Percentiles rank a stretch among this genome's conserved stretches.
Evolutionary conservation across 2,329 filamentous ascomycete genomes (phyloP).

Genomic region (Fusarium sp.): DNA sequence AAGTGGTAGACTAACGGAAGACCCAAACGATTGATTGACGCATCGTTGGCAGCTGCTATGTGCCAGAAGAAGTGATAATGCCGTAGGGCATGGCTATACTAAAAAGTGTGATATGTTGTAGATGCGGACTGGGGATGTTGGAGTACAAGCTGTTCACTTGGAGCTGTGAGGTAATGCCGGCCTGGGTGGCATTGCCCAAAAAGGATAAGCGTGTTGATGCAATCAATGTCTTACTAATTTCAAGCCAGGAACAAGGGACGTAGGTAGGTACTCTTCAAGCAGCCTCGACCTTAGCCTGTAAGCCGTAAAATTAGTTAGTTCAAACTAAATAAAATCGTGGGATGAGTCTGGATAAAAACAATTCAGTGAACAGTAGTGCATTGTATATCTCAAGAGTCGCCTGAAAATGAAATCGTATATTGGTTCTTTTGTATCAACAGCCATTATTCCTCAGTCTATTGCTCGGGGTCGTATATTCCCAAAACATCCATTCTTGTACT

Average conservation of each 20-base stretch:
- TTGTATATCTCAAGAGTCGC: no score
- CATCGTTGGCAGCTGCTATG: constrained; percentile 53
- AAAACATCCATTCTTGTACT: no score
- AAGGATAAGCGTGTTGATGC: constrained; percentile 14
- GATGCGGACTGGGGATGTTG: constrained; percentile 27
- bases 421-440: no score
- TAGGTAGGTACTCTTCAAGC: no score
- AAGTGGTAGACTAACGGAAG: constrained; percentile 48
- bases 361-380: no score
- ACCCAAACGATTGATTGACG: constrained; percentile 53
- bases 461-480: no score
- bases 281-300: no score
- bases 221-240: constrained; percentile 13
- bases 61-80: constrained; percentile 40
- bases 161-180: constrained; percentile 44
- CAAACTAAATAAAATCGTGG: no score
- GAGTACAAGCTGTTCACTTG: constrained; percentile 46
- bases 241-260: constrained; percentile 4
- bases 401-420: no score
- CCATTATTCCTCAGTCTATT: no score
- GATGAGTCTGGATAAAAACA: no score
- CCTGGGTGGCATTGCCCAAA: background rate
- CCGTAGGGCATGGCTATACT: constrained; percentile 45
- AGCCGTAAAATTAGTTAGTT: no score
- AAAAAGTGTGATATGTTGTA: constrained; percentile 19